Percentiles rank a stretch among this genome's conserved stretches.
These are phyloP conservation scores for Thoreauomyces humboldtii DNA, from an alignment of 192 early-diverging fungal genomes.

Conservation along the genomic window DNA sequence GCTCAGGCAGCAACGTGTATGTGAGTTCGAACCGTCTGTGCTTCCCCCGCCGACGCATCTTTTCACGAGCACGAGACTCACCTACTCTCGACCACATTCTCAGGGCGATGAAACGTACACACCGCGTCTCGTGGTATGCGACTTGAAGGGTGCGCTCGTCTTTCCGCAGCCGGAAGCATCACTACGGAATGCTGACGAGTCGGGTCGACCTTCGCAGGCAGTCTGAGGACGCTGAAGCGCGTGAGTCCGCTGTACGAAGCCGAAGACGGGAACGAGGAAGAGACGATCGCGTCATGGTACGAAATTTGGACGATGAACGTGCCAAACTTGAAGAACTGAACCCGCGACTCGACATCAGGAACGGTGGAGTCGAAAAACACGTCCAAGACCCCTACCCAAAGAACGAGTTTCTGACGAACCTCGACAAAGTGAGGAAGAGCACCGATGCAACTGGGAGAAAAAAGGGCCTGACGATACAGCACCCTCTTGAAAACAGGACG, in stretches of 20 bases:
- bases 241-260: slow-evolving; percentile 23
- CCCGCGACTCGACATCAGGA: no score
- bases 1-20: slow-evolving; percentile 3
- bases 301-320: slow-evolving; percentile 10
- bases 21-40: slow-evolving; percentile 14
- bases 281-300: slow-evolving; percentile 18
- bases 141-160: slow-evolving; percentile 63
- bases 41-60: no score
- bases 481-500: no score
- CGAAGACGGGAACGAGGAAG: background rate
- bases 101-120: slow-evolving; percentile 67
- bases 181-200: no score
- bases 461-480: no score
- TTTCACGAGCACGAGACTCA: no score
- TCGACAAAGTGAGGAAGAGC: no score
- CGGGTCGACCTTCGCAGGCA: slow-evolving; percentile 15
- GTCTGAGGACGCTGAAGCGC: slow-evolving; percentile 24
- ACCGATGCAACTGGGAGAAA: no score
- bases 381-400: slow-evolving; percentile 37
- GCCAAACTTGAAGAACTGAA: no score
- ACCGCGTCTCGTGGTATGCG: slow-evolving; percentile 78
- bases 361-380: slow-evolving; percentile 31
- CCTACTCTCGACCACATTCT: no score
- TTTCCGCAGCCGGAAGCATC: slow-evolving; percentile 5
- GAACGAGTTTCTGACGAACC: slow-evolving; percentile 37